Evolutionary conservation across 1,284 basidiomycete genomes (phyloP).

Genomic region (Pascua sp.): DNA sequence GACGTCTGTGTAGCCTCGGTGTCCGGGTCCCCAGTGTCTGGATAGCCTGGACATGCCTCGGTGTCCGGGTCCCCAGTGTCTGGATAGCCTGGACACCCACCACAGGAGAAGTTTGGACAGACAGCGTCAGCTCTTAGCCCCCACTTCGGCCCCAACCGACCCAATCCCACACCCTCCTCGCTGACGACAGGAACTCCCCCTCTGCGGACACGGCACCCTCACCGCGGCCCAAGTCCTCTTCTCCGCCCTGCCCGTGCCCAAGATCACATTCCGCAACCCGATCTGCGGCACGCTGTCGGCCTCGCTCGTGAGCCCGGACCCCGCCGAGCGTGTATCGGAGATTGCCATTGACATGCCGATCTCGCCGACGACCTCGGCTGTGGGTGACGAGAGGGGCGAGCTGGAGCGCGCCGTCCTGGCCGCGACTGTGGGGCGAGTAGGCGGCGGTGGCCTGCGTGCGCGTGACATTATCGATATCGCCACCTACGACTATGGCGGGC

Average conservation of each 20-base stretch:
- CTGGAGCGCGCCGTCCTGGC: not conserved
- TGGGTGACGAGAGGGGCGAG: not conserved
- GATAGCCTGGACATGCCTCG: no score
- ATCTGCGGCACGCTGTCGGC: slow-evolving; percentile 32
- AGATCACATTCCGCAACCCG: slow-evolving; percentile 30
- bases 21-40: no score
- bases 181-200: slow-evolving; percentile 28
- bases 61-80: no score
- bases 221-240: slow-evolving; percentile 34
- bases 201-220: slow-evolving; percentile 44
- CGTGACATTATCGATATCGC: slow-evolving; percentile 11
- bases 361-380: slow-evolving; percentile 9
- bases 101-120: no score
- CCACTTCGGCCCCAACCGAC: no score
- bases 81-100: no score
- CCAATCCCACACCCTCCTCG: no score
- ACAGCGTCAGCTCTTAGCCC: no score
- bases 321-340: slow-evolving; percentile 6
- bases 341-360: slow-evolving; percentile 73
- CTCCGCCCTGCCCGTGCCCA: slow-evolving; percentile 16
- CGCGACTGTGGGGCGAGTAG: not conserved
- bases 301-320: slow-evolving; percentile 8
- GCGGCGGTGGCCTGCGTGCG: not conserved
- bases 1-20: no score
- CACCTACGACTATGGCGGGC: no score